Conservation (phyloP, 1,139 yeast species). For the Kodamaea sp. region DNA sequence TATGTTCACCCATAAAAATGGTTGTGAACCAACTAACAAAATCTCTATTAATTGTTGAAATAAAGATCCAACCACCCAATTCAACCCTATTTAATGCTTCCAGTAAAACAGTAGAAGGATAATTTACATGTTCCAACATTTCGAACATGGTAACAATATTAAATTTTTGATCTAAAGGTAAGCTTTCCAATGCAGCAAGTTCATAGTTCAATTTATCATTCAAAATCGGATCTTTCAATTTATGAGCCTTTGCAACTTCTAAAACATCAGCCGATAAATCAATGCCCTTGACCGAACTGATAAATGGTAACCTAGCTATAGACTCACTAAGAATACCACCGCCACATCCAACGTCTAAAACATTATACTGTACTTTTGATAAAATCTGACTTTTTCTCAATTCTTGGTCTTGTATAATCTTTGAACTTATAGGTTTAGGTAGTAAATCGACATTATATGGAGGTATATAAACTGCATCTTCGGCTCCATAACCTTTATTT, state of each 20-base stretch:
- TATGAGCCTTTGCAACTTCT: constrained; percentile 73
- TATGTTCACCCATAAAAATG: constrained; percentile 81
- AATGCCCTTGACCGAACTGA: constrained; percentile 68
- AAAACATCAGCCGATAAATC: constrained; percentile 83
- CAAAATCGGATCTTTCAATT: constrained; percentile 55
- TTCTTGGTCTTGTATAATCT: constrained; percentile 49
- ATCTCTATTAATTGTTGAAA: constrained; percentile 91
- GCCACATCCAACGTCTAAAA: constrained; percentile 93
- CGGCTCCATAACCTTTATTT: constrained; percentile 34
- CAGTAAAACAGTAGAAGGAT: constrained; percentile 68
- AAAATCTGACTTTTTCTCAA: constrained; percentile 40
- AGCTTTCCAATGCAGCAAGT: constrained; percentile 58
- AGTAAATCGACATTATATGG: constrained; percentile 69
- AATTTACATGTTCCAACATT: constrained; percentile 88
- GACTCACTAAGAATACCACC: constrained; percentile 92
- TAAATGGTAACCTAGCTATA: constrained; percentile 69
- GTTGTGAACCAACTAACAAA: constrained; percentile 91
- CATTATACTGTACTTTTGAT: constrained; percentile 37
- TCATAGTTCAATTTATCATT: constrained; percentile 53
- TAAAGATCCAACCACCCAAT: constrained; percentile 80
- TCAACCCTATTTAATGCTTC: constrained; percentile 66
- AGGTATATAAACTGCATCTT: constrained; percentile 64
- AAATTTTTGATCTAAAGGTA: constrained; percentile 44
- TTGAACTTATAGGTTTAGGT: constrained; percentile 49
- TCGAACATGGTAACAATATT: constrained; percentile 91